A percentile compares a stretch with the other conserved stretches of the same genome.
Conservation (phyloP, 768 basidiomycete genomes). For the Cantharellus cinnabarinus region DNA sequence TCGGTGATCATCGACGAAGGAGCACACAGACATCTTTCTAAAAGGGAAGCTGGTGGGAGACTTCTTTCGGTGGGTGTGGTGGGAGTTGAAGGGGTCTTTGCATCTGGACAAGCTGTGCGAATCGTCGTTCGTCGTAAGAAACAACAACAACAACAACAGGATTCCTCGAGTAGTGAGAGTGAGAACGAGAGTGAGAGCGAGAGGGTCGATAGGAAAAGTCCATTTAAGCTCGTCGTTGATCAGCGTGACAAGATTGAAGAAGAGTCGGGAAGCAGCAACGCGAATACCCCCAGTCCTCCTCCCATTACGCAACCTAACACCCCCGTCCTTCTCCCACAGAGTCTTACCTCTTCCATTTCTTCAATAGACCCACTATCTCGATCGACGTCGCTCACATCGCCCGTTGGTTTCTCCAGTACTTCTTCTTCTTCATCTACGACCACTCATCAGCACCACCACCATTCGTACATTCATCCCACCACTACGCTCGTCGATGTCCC, state of each 20-base stretch:
- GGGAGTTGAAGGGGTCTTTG: constrained; percentile 73
- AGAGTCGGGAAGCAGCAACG: not conserved
- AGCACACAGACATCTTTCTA: constrained; percentile 68
- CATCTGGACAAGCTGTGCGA: constrained; percentile 83
- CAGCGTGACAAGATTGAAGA: too few relatives aligned
- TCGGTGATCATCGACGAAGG: constrained; percentile 76
- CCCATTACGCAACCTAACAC: not conserved
- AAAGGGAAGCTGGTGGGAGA: constrained; percentile 73
- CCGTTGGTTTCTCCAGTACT: too few relatives aligned
- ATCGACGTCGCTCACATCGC: not conserved
- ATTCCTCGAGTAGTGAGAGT: not conserved
- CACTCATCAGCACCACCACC: too few relatives aligned
- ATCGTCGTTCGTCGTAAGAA: constrained; percentile 29
- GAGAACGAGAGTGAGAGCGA: not conserved
- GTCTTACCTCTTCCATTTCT: not conserved
- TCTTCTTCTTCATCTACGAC: too few relatives aligned
- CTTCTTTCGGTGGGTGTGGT: constrained; percentile 84
- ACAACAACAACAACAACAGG: constrained; percentile 4
- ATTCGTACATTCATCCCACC: not conserved
- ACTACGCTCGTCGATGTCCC: not conserved
- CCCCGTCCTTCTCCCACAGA: not conserved
- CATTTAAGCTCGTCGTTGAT: too few relatives aligned
- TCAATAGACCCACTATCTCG: not conserved
- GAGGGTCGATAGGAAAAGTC: not conserved
- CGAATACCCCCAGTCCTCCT: not conserved